These are phyloP conservation scores for Hypoxylon lienhwacheense DNA, from an alignment of 495 filamentous ascomycete genomes.

Conservation along the genomic window DNA sequence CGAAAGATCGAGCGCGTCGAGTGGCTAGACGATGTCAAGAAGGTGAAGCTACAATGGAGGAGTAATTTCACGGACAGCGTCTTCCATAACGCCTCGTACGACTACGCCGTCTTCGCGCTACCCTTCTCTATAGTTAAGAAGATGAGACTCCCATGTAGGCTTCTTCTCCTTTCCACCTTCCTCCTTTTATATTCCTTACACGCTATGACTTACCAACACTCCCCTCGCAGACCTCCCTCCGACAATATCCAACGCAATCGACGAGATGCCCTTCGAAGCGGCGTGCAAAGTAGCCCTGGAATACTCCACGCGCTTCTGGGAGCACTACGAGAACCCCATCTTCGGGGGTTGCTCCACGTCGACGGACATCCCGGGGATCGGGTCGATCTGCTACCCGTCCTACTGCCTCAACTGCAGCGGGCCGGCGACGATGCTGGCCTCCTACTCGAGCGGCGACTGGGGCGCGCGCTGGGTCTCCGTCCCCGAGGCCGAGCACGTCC, in stretches of 20 bases:
- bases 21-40: slow-evolving; percentile 46
- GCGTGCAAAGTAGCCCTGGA: slow-evolving; percentile 69
- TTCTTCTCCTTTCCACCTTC: neutral
- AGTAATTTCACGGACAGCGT: slow-evolving; percentile 44
- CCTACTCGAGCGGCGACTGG: slow-evolving; percentile 52
- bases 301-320: slow-evolving; percentile 69
- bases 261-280: slow-evolving; percentile 56
- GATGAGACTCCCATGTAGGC: slow-evolving; percentile 52
- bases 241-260: slow-evolving; percentile 61
- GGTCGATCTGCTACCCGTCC: slow-evolving; percentile 63
- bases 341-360: slow-evolving; percentile 61
- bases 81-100: slow-evolving; percentile 56
- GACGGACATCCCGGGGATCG: slow-evolving; percentile 60
- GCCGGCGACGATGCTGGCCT: slow-evolving; percentile 64
- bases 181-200: neutral
- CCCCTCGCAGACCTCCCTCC: slow-evolving; percentile 28
- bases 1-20: slow-evolving; percentile 52
- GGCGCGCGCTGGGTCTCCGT: slow-evolving; percentile 51
- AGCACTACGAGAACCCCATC: slow-evolving; percentile 62
- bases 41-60: slow-evolving; percentile 54
- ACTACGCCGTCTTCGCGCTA: slow-evolving; percentile 65
- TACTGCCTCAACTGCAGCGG: slow-evolving; percentile 65
- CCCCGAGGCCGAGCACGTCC: slow-evolving; percentile 56
- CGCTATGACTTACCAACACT: neutral
- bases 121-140: slow-evolving; percentile 62